Conservation (phyloP, 2,329 filamentous ascomycete genomes). For the Xylariomycetidae sp. region DNA sequence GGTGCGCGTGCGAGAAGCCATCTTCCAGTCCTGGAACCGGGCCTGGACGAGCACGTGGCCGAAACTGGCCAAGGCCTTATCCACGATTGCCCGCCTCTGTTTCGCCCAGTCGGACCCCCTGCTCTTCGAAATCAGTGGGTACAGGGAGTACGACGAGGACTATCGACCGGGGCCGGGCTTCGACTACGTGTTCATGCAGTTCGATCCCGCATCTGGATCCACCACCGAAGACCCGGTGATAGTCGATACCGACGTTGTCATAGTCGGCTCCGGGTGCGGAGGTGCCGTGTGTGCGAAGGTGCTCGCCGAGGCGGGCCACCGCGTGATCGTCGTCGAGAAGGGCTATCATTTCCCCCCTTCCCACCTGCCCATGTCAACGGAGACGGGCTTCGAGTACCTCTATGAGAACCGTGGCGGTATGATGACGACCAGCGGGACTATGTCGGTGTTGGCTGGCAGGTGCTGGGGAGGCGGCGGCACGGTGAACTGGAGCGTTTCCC, state of each 20-base stretch:
- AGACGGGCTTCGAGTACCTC: conserved; percentile 47
- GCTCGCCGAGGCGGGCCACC: conserved; percentile 45
- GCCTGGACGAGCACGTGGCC: conserved; percentile 54
- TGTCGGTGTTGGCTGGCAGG: conserved; percentile 54
- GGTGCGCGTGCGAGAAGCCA: conserved; percentile 52
- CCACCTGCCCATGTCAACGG: conserved; percentile 60
- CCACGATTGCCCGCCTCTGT: conserved; percentile 47
- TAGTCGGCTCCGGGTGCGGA: conserved; percentile 69
- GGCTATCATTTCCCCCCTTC: conserved; percentile 59
- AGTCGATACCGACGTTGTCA: conserved; percentile 71
- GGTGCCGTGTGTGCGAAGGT: conserved; percentile 66
- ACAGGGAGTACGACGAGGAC: conserved; percentile 47
- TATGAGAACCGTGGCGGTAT: conserved; percentile 54
- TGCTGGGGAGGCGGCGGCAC: conserved; percentile 70
- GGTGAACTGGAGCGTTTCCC: conserved; percentile 58
- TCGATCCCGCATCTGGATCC: conserved; percentile 27
- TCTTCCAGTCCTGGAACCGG: conserved; percentile 58
- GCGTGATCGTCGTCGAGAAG: conserved; percentile 66
- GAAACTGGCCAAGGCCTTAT: conserved; percentile 50
- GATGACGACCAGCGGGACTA: conserved; percentile 42
- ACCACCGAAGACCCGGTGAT: conserved; percentile 42
- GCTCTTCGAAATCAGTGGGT: conserved; percentile 53
- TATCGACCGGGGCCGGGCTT: conserved; percentile 48
- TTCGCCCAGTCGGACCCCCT: conserved; percentile 53
- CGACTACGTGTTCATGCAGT: conserved; percentile 59